These are phyloP conservation scores for Hypoxylon cercidicola DNA, from an alignment of 495 filamentous ascomycete species.

Conservation along the genomic window DNA sequence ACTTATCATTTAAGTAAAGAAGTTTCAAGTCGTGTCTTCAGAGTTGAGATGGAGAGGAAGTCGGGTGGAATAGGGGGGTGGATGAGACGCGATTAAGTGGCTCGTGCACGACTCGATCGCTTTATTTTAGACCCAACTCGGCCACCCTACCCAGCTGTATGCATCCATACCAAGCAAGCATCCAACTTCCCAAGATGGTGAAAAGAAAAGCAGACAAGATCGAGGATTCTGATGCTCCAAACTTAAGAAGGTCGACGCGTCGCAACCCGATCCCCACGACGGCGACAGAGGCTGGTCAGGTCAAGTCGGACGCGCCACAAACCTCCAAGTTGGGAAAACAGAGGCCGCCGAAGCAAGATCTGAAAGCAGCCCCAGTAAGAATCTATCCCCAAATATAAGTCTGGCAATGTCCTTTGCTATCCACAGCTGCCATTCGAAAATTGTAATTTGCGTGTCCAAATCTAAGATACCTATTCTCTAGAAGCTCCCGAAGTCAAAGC, in stretches of 20 bases:
- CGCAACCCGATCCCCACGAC: slow-evolving; percentile 26
- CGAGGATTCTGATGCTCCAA: slow-evolving; percentile 18
- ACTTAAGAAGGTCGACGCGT: slow-evolving; percentile 47
- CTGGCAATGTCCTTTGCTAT: no score
- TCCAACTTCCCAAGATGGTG: slow-evolving; percentile 40
- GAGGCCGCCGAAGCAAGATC: slow-evolving; percentile 9
- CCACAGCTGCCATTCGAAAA: not conserved
- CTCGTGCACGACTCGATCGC: not conserved
- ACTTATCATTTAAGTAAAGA: no score
- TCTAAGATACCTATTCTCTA: slow-evolving; percentile 11
- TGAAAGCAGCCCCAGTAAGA: slow-evolving; percentile 20
- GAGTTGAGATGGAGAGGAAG: no score
- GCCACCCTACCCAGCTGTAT: not conserved
- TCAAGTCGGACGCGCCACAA: slow-evolving; percentile 6
- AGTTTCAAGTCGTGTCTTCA: no score
- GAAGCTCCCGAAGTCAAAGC: slow-evolving; percentile 19
- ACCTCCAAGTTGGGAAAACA: slow-evolving; percentile 7
- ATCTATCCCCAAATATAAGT: not conserved
- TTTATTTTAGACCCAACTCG: not conserved
- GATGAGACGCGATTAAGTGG: not conserved
- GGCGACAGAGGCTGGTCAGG: not conserved
- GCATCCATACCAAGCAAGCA: not conserved
- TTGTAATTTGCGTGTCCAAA: not conserved
- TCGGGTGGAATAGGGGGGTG: no score
- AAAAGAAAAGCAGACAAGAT: slow-evolving; percentile 51